Base-by-base conservation (phyloP, 352 stramenopile species). In the Globisporangium viniferum region DNA sequence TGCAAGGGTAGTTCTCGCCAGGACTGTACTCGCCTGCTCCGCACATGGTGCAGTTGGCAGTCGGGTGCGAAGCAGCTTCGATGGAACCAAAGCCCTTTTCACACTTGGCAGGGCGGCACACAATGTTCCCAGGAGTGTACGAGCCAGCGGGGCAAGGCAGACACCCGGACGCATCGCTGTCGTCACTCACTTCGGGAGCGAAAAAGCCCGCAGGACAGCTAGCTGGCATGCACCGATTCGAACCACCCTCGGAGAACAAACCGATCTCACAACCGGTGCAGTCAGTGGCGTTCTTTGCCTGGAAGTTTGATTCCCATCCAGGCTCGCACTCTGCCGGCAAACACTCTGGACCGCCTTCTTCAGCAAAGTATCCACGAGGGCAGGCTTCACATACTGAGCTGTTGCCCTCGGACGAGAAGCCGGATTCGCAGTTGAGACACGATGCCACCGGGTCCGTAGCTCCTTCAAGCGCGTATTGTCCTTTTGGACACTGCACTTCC, bases 1-100 rank as follows among this genome's bases (percentile, higher is more conserved):
- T 54, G 62, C 78, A 86, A 35, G 77, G 76, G 67, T 84, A 86
- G 73, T 82, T 82, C 59, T 81, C 78, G 12, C 76, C 78, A 2
- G 78, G 78, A 36, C 68, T 79, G 67, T 73, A 86, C 53, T 81
- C 67, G 27, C 78, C 78, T 10, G 72, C 48, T 0, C 22, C 67
- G 51, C 78, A 86, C 56, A 79, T 69, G 9, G 76, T 86, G 18
- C 78, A 86, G 67, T 83, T 86, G 8, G 66, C 72, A 10, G 74
- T 77, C 59, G 65, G 35, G 57, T 82, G 57, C 49, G 76, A 79
- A 41, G 76, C 69, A 33, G 72, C 78, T 35, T 72, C 73, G 12
- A 81, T 46, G 4, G 76, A 84, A 1, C 78, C 78, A 55, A 66
- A 84, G 36, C 78, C 78, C 24, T 73, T 73, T 18, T 59, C 36